These are phyloP conservation scores for Thalassiosira exigua DNA, from an alignment of 352 stramenopile genomes.

Conservation along the genomic window DNA sequence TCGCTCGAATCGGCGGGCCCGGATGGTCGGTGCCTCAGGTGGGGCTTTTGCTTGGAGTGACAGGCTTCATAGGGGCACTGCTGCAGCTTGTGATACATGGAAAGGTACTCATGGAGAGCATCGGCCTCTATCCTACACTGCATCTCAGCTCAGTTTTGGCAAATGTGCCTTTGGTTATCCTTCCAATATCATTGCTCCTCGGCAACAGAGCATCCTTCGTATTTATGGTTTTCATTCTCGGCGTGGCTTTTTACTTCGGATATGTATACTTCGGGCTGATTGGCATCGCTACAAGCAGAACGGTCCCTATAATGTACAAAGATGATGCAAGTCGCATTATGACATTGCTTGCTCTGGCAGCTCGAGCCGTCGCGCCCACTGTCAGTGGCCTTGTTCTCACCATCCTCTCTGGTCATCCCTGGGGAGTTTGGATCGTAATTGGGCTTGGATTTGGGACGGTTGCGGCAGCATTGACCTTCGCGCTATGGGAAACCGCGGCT, in stretches of 20 bases:
- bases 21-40: conserved; percentile 15
- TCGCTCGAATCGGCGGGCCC: not conserved
- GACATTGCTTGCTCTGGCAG: conserved; percentile 11
- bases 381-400: conserved; percentile 16
- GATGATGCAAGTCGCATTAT: conserved; percentile 22
- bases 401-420: not conserved
- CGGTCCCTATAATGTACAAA: conserved; percentile 1
- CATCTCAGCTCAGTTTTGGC: conserved; percentile 11
- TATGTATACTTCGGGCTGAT: conserved; percentile 29
- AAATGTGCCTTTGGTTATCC: conserved; percentile 14
- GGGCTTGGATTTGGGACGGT: conserved; percentile 17
- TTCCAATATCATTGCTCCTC: conserved; percentile 16
- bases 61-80: conserved; percentile 9
- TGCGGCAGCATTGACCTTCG: conserved; percentile 9
- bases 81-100: not conserved
- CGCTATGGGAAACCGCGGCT: not conserved
- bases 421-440: conserved; percentile 23
- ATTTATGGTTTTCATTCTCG: conserved; percentile 20
- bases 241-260: not conserved
- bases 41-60: conserved; percentile 6
- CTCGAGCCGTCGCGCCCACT: conserved; percentile 6
- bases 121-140: conserved; percentile 15
- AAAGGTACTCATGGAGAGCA: conserved; percentile 5
- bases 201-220: conserved; percentile 18
- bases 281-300: conserved; percentile 21